Evolutionary conservation across 257 asterid species (phyloP).

Genomic region (Paulownia fortunei): DNA sequence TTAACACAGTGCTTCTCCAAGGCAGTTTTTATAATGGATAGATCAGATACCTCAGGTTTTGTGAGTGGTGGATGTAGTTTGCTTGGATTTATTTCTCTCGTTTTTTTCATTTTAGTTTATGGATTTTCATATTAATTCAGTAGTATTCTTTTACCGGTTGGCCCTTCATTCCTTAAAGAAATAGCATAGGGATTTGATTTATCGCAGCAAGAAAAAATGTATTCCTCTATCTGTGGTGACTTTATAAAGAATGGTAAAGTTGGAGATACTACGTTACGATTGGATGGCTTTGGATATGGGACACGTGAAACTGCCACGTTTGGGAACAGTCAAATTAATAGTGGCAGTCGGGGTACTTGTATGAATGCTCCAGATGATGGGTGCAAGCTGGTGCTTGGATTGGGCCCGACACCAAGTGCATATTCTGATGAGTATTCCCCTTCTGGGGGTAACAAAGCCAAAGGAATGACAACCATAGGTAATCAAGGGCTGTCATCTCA

Average conservation of each 20-base stretch:
- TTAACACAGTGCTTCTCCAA: conserved; percentile 23
- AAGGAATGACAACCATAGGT: conserved; percentile 31
- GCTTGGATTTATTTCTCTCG: conserved; percentile 42
- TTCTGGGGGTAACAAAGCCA: conserved; percentile 42
- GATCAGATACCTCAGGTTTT: conserved; percentile 87
- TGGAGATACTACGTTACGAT: conserved; percentile 75
- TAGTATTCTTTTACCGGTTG: conserved; percentile 30
- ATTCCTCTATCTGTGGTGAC: conserved; percentile 48
- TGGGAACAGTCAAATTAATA: conserved; percentile 42
- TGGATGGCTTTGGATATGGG: conserved; percentile 84
- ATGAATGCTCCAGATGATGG: conserved; percentile 72
- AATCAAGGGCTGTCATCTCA: conserved; percentile 51
- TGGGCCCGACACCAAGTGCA: conserved; percentile 82
- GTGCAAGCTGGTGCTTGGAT: conserved; percentile 88
- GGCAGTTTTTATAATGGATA: conserved; percentile 64
- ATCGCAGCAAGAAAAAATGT: conserved; percentile 41
- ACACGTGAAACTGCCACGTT: conserved; percentile 42
- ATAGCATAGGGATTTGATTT: conserved; percentile 42
- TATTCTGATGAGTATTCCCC: conserved; percentile 50
- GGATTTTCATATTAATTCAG: conserved; percentile 36
- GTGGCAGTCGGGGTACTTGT: conserved; percentile 35
- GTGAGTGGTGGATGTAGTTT: conserved; percentile 84
- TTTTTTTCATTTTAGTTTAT: conserved; percentile 58
- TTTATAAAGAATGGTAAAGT: conserved; percentile 40
- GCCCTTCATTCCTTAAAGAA: conserved; percentile 23